A percentile compares a stretch with the other conserved stretches of the same genome.
phyloP scores from a whole-genome alignment of 345 rosid genomes.

The Iberis pinnata region DNA sequence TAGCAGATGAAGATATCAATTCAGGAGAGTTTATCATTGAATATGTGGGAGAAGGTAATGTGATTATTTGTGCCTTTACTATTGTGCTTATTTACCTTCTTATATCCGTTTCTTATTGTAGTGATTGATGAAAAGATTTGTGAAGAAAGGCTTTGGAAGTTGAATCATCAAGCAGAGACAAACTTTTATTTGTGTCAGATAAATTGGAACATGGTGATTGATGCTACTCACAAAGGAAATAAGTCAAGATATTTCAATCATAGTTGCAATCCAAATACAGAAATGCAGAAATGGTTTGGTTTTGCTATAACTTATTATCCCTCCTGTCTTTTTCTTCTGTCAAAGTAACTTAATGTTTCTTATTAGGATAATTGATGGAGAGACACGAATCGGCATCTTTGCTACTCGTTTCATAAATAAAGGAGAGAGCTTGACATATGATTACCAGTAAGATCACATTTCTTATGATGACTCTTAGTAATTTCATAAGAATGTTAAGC shows the following conservation, averaged over 20 bases:
- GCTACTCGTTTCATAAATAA: not conserved
- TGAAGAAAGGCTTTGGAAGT: slow-evolving; percentile 86
- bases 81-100: not conserved
- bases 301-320: not conserved
- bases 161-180: slow-evolving; percentile 78
- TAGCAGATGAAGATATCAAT: slow-evolving; percentile 77
- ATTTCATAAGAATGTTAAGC: too few relatives aligned
- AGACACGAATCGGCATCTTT: not conserved
- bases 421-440: slow-evolving; percentile 66
- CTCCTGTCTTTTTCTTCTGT: not conserved
- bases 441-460: slow-evolving; percentile 43
- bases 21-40: slow-evolving; percentile 87
- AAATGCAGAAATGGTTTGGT: slow-evolving; percentile 93
- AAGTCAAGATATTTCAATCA: slow-evolving; percentile 95
- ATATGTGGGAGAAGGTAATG: slow-evolving; percentile 90
- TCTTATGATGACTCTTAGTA: too few relatives aligned
- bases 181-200: slow-evolving; percentile 92
- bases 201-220: slow-evolving; percentile 88
- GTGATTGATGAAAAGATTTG: slow-evolving; percentile 94
- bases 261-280: slow-evolving; percentile 86
- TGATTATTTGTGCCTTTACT: not conserved
- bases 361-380: not conserved
- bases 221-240: slow-evolving; percentile 91
- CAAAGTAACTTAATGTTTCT: not conserved
- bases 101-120: slow-evolving; percentile 25